phyloP scores from a whole-genome alignment of 2,329 filamentous ascomycete species.

The Ophiostoma ips region DNA sequence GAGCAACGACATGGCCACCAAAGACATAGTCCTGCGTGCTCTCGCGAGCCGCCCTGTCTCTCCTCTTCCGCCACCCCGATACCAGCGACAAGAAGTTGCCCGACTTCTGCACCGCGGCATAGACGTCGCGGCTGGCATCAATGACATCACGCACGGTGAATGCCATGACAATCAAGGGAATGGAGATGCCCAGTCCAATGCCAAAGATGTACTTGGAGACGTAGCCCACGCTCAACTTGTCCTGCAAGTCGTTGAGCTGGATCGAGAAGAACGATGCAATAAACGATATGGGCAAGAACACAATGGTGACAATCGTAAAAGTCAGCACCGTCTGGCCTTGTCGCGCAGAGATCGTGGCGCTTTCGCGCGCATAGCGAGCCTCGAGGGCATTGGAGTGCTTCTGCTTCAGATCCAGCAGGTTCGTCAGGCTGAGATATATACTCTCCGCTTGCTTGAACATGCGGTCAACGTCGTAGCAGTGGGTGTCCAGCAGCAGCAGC shows the following conservation, averaged over 20 bases:
- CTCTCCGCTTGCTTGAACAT: conserved; percentile 50
- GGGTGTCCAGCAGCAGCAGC: conserved; percentile 40
- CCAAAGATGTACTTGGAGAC: conserved; percentile 22
- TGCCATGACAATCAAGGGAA: conserved; percentile 25
- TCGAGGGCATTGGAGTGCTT: conserved; percentile 56
- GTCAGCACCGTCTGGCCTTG: conserved; percentile 31
- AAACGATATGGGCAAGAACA: conserved; percentile 31
- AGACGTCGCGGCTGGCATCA: conserved; percentile 9
- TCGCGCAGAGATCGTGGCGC: conserved; percentile 45
- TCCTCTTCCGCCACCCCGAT: too few species aligned
- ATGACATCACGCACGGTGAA: conserved; percentile 24
- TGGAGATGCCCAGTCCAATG: conserved; percentile 26
- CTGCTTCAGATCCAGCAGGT: conserved; percentile 53
- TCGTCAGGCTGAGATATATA: conserved; percentile 45
- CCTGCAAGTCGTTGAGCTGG: conserved; percentile 31
- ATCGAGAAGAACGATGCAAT: conserved; percentile 31
- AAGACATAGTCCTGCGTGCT: too few species aligned
- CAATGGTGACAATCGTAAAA: conserved; percentile 31
- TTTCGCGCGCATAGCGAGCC: conserved; percentile 45
- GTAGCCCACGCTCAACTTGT: conserved; percentile 16
- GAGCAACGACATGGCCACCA: too few species aligned
- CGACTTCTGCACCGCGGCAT: not conserved
- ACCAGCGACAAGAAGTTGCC: not conserved
- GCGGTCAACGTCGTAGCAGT: conserved; percentile 44
- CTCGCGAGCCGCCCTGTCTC: too few species aligned